Conservation (phyloP, 192 early-diverging fungal genomes). For the Coemansia javaensis region DNA sequence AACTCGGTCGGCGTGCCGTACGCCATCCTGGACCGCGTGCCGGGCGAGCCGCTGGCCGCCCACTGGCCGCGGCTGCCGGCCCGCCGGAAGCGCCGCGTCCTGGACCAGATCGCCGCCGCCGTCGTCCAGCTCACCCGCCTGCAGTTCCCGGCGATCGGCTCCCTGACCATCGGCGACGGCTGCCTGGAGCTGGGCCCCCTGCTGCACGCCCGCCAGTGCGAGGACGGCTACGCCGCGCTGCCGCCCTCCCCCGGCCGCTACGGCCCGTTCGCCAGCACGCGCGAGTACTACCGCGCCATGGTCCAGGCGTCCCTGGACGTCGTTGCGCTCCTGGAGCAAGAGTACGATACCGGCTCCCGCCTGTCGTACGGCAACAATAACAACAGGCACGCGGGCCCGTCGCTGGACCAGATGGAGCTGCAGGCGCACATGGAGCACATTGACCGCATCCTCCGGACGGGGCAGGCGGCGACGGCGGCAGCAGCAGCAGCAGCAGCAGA, state of each 20-base stretch:
- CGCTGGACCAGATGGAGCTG: constrained; percentile 23
- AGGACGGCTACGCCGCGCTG: constrained; percentile 15
- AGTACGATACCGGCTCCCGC: too few species aligned
- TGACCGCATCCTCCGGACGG: constrained; percentile 5
- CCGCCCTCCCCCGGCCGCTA: background rate
- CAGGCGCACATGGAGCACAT: constrained; percentile 4
- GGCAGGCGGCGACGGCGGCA: too few species aligned
- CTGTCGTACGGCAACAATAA: too few species aligned
- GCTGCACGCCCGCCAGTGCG: constrained; percentile 22
- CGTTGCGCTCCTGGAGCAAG: constrained; percentile 4
- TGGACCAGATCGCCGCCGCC: constrained; percentile 31
- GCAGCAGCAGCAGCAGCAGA: too few species aligned
- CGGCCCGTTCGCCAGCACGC: constrained; percentile 19
- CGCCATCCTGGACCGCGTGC: constrained; percentile 9
- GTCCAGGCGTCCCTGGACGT: constrained; percentile 19
- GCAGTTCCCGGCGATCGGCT: constrained; percentile 24
- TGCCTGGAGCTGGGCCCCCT: constrained; percentile 19
- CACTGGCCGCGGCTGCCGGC: constrained; percentile 15
- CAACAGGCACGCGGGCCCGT: constrained; percentile 2
- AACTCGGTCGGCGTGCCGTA: constrained; percentile 36
- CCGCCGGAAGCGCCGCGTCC: constrained; percentile 15
- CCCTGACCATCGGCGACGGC: constrained; percentile 11
- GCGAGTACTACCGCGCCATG: constrained; percentile 19
- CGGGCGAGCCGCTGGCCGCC: constrained; percentile 10
- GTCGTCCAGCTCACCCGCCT: constrained; percentile 29